Evolutionary conservation across 208 protist species (phyloP).

Genomic region (Trypanosoma rangeli): DNA sequence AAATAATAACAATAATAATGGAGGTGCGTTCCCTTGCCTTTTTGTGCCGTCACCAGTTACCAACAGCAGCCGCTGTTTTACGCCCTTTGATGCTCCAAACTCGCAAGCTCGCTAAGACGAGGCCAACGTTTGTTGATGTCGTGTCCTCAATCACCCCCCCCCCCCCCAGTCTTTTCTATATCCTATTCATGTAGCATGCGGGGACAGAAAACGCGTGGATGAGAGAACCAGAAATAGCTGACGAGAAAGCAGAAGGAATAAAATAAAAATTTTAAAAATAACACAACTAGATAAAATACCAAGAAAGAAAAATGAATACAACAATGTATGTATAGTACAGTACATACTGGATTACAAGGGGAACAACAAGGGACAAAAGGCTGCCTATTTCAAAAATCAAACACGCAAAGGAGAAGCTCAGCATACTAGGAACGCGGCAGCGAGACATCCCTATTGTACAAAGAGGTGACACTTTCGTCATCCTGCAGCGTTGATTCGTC

Average conservation of each 20-base stretch:
- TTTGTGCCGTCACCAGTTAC: too few species aligned
- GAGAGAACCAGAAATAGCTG: constrained; percentile 1
- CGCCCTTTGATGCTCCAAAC: too few species aligned
- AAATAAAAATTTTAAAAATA: constrained; percentile 1
- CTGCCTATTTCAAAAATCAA: too few species aligned
- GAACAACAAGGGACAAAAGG: too few species aligned
- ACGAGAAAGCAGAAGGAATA: neutral
- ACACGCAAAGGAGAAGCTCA: constrained; percentile 18
- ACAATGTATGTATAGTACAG: too few species aligned
- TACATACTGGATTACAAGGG: too few species aligned
- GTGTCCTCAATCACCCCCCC: too few species aligned
- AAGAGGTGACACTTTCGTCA: neutral
- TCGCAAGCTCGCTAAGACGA: neutral
- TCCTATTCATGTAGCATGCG: neutral
- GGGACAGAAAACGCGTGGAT: neutral
- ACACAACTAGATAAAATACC: constrained; percentile 3
- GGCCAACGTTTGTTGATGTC: too few species aligned
- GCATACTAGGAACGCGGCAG: neutral
- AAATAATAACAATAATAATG: too few species aligned
- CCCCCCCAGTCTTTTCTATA: too few species aligned
- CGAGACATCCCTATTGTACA: neutral
- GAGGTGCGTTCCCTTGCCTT: neutral
- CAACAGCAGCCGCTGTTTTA: too few species aligned
- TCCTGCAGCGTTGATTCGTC: constrained; percentile 24
- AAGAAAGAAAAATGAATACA: too few species aligned